A percentile compares a stretch with the other conserved stretches of the same genome.
Evolutionary conservation across 2,329 filamentous ascomycete genomes (phyloP).

Genomic region (Talaromyces rugulosus): DNA sequence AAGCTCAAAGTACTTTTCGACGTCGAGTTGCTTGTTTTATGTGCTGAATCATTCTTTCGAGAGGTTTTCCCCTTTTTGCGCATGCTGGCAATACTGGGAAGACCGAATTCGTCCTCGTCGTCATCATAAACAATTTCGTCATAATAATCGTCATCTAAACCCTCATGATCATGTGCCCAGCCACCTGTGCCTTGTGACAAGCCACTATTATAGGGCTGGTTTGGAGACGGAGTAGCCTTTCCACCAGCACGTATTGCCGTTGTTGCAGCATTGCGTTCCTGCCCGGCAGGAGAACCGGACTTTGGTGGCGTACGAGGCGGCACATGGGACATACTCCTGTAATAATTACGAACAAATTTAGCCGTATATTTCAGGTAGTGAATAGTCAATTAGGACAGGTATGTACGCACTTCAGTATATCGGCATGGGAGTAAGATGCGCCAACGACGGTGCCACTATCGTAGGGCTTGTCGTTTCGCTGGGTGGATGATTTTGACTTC

Average conservation of each 20-base stretch:
- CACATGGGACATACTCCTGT: slow-evolving; percentile 41
- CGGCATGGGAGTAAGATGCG: slow-evolving; percentile 92
- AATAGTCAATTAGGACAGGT: neutral
- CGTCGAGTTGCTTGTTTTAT: slow-evolving; percentile 14
- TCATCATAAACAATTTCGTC: slow-evolving; percentile 78
- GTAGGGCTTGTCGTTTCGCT: slow-evolving; percentile 51
- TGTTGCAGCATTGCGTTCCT: slow-evolving; percentile 50
- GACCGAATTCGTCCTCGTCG: slow-evolving; percentile 90
- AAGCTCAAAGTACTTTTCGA: slow-evolving; percentile 19
- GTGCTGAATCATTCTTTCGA: slow-evolving; percentile 41
- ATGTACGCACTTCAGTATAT: slow-evolving; percentile 73
- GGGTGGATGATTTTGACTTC: slow-evolving; percentile 56
- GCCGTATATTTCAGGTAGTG: slow-evolving; percentile 12
- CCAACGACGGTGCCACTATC: slow-evolving; percentile 77
- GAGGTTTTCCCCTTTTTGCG: slow-evolving; percentile 61
- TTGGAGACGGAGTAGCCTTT: slow-evolving; percentile 48
- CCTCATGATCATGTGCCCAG: slow-evolving; percentile 70
- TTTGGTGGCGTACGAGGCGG: slow-evolving; percentile 67
- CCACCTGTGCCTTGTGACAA: slow-evolving; percentile 77
- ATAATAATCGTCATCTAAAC: slow-evolving; percentile 59
- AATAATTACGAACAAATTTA: slow-evolving; percentile 14
- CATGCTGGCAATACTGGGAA: slow-evolving; percentile 90
- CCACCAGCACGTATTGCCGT: slow-evolving; percentile 44
- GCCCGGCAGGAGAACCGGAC: slow-evolving; percentile 52
- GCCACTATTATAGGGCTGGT: slow-evolving; percentile 74